Evolutionary conservation across 1,284 basidiomycete genomes (phyloP), one percentile per base, ranked within the genome.

Genomic region (Meira miltonrushii): DNA sequence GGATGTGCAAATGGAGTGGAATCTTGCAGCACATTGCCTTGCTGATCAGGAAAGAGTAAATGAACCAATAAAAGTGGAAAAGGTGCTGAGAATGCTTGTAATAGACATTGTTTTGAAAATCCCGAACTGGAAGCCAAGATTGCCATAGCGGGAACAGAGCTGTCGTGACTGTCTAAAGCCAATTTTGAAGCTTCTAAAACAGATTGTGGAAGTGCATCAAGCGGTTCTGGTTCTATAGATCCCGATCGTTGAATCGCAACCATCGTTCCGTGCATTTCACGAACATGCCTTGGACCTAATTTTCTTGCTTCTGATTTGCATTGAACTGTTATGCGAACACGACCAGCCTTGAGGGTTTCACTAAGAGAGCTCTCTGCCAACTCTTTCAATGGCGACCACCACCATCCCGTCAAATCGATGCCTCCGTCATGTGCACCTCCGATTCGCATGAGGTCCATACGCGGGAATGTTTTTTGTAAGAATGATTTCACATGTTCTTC

Each of bases 401-500:
- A 57, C 58, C 58, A 59, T 15, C 58, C 58, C 3, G 39, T 51
- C 39, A 59, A 28, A 38, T 59, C 58, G 4, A 59, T 44, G 33
- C 58, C 58, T 9, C 43, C 43, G 15, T 59, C 58, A 12, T 54
- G 38, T 48, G 58, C 58, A n/a, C 58, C 58, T 15, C 58, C 58
- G 8, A 54, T 55, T 7, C 50, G 23, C 19, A 37, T 12, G 1
- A 59, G 19, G 8, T 37, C 33, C 57, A 59, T 60, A 41, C 50
- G 46, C 1, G 56, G 56, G 2, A 58, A 38, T 17, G 41, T 38
- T 13, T 15, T 17, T 13, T 17, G 12, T 25, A 58, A 48, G 13
- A 15, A 25, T 9, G 25, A 8, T 19, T 33, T 37, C 9, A 19
- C 25, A 17, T 37, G 44, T 4, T 48, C 15, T 28, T 58, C 56